phyloP scores from a whole-genome alignment of 495 filamentous ascomycete species.

The Xylaria grammica region DNA sequence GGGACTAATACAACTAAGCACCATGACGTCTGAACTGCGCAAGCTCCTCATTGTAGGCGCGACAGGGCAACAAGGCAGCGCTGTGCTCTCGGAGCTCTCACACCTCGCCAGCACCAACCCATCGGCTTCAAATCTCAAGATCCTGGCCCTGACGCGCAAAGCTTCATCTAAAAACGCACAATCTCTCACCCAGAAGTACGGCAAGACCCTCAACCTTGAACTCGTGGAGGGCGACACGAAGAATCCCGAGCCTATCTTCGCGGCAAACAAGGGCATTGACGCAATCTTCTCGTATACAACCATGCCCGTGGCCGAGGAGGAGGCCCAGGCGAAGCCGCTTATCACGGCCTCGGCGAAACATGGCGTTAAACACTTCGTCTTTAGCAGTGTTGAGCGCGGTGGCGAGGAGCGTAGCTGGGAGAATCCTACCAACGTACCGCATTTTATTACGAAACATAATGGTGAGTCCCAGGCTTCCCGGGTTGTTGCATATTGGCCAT shows the following conservation, averaged over 20 bases:
- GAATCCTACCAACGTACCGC: conserved; percentile 64
- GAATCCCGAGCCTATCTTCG: conserved; percentile 58
- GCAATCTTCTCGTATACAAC: conserved; percentile 58
- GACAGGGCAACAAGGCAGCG: conserved; percentile 74
- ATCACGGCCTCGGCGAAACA: conserved; percentile 62
- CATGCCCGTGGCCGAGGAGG: conserved; percentile 53
- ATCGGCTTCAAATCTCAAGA: conserved; percentile 50
- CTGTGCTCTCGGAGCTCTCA: conserved; percentile 61
- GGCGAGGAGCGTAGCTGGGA: conserved; percentile 57
- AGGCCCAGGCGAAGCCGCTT: conserved; percentile 63
- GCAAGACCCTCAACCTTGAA: conserved; percentile 45
- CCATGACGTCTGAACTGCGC: conserved; percentile 25
- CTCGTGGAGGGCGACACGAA: conserved; percentile 64
- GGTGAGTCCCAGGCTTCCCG: conserved; percentile 58
- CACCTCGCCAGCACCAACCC: conserved; percentile 41
- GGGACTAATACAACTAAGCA: conserved; percentile 8
- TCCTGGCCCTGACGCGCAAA: conserved; percentile 74
- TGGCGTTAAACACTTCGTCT: conserved; percentile 64
- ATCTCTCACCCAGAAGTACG: conserved; percentile 44
- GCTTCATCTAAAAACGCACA: conserved; percentile 57
- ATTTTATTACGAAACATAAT: conserved; percentile 68
- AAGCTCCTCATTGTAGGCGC: conserved; percentile 69
- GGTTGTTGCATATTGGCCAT: neutral
- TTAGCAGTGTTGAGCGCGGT: conserved; percentile 70
- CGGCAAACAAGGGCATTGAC: conserved; percentile 48